Evolutionary conservation across 129 eudicot species (phyloP).

Genomic region (Rutidosis leptorrhynchoides): DNA sequence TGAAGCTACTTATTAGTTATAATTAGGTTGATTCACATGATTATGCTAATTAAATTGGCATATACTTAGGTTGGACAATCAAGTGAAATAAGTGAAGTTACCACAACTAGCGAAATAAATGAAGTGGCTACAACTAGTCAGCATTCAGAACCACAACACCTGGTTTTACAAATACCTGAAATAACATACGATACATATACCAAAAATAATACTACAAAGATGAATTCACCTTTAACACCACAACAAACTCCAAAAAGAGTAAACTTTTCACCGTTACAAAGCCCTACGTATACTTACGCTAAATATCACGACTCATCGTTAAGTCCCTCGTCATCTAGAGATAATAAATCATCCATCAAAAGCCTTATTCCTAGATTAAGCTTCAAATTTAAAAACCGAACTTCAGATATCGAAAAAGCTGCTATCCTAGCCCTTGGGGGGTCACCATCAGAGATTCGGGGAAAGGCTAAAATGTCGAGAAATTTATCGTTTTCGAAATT

Average conservation of each 20-base stretch:
- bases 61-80: slow-evolving; percentile 44
- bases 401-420: slow-evolving; percentile 77
- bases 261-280: slow-evolving; percentile 61
- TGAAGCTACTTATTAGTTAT: background rate
- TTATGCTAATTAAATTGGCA: background rate
- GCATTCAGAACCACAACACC: slow-evolving; percentile 29
- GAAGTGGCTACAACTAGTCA: slow-evolving; percentile 42
- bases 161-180: slow-evolving; percentile 48
- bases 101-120: slow-evolving; percentile 44
- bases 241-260: slow-evolving; percentile 65
- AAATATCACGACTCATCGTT: slow-evolving; percentile 40
- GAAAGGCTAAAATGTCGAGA: slow-evolving; percentile 45
- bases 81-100: slow-evolving; percentile 71
- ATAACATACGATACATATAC: slow-evolving; percentile 30
- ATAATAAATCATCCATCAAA: slow-evolving; percentile 59
- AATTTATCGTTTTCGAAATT: slow-evolving; percentile 57
- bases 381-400: slow-evolving; percentile 61
- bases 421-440: slow-evolving; percentile 73
- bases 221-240: slow-evolving; percentile 55
- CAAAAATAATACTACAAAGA: slow-evolving; percentile 53
- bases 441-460: slow-evolving; percentile 48
- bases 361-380: slow-evolving; percentile 70
- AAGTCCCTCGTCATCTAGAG: slow-evolving; percentile 46
- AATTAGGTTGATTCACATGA: slow-evolving; percentile 3
- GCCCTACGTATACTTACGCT: slow-evolving; percentile 47